Evolutionary conservation across 495 filamentous ascomycete genomes (phyloP).

Genomic region (Ascobolus immersus): DNA sequence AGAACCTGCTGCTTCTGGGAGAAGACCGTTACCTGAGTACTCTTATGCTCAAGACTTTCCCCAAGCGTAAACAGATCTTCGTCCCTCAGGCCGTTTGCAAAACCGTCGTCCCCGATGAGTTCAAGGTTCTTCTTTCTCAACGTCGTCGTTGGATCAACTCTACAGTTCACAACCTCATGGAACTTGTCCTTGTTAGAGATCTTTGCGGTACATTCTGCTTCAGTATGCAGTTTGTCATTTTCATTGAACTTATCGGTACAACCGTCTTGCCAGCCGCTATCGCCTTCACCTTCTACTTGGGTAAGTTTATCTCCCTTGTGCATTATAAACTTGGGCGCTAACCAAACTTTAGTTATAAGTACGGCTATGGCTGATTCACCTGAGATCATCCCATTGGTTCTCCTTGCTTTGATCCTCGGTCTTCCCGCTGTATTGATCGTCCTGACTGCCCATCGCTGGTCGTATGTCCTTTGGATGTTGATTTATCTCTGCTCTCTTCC

Average conservation of each 20-base stretch:
- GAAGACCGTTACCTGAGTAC: conserved; percentile 95
- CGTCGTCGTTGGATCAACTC: conserved; percentile 97
- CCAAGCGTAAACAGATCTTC: conserved; percentile 96
- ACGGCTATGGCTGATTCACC: too few relatives aligned
- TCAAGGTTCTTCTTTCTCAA: conserved; percentile 79
- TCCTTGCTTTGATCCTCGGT: conserved; percentile 78
- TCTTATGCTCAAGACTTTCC: conserved; percentile 95
- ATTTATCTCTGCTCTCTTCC: conserved; percentile 86
- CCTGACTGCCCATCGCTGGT: conserved; percentile 79
- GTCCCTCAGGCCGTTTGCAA: conserved; percentile 98
- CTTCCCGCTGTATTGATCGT: conserved; percentile 82
- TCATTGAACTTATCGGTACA: conserved; percentile 85
- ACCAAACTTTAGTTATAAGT: too few relatives aligned
- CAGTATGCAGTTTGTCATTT: conserved; percentile 97
- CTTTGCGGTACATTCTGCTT: conserved; percentile 99
- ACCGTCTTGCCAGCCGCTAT: conserved; percentile 89
- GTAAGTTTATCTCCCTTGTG: conserved; percentile 29
- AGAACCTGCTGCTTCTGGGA: conserved; percentile 83
- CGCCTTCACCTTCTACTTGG: conserved; percentile 85
- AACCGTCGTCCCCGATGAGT: conserved; percentile 80
- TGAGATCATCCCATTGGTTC: conserved; percentile 70
- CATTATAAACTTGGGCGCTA: too few relatives aligned
- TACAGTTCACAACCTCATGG: conserved; percentile 96
- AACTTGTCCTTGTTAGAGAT: conserved; percentile 83
- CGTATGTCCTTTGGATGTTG: conserved; percentile 89